Conservation (phyloP, 305 asterid species). For the Solanum hybrid region DNA sequence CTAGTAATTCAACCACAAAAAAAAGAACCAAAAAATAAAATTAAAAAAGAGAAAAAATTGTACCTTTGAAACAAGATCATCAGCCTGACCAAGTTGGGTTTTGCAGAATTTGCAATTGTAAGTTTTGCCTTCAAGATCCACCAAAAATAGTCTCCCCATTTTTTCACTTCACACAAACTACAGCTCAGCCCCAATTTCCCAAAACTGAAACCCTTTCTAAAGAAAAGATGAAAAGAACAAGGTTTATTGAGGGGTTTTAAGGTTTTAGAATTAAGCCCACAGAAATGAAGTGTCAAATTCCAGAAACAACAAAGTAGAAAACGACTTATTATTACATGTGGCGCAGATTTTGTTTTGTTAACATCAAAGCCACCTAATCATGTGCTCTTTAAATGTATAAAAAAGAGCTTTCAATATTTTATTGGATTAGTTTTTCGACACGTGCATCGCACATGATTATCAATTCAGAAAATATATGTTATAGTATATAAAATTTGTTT, state of each 20-base stretch:
- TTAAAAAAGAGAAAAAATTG: background rate
- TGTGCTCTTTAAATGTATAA: background rate
- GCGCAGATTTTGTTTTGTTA: background rate
- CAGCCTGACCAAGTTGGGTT: constrained; percentile 57
- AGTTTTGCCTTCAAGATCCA: constrained; percentile 64
- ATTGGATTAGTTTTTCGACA: background rate
- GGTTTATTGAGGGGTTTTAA: background rate
- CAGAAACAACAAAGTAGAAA: background rate
- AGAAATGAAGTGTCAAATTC: background rate
- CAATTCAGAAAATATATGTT: no score
- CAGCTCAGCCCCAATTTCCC: background rate
- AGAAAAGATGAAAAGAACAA: background rate
- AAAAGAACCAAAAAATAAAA: background rate
- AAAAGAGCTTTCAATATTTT: background rate
- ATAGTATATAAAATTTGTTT: no score
- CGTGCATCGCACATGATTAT: no score
- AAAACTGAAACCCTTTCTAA: background rate
- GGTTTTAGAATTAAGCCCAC: background rate
- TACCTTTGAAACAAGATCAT: constrained; percentile 55
- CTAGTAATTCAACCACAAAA: background rate
- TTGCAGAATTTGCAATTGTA: constrained; percentile 83
- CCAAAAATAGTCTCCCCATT: constrained; percentile 74
- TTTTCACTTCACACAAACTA: constrained; percentile 5
- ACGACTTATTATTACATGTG: background rate
- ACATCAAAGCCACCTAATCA: background rate